Conservation (phyloP, 2,329 filamentous ascomycete genomes). For the Diaporthe sp. region DNA sequence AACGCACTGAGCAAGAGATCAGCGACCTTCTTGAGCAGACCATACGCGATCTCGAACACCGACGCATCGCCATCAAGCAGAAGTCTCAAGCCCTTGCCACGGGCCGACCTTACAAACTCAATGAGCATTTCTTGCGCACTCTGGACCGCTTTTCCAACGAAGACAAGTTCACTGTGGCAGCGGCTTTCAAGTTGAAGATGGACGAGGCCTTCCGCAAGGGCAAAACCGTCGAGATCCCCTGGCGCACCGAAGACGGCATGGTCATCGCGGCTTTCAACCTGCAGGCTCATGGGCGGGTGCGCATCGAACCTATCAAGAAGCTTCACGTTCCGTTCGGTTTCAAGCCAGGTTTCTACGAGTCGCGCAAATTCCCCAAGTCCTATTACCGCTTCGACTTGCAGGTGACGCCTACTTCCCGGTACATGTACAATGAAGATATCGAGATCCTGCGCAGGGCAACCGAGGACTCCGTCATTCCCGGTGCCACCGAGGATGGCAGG, state of each 20-base stretch:
- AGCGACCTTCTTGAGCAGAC: conserved; percentile 61
- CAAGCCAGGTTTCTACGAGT: conserved; percentile 78
- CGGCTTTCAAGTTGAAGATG: conserved; percentile 69
- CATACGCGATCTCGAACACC: conserved; percentile 61
- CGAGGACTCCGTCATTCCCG: conserved; percentile 55
- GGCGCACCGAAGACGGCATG: conserved; percentile 72
- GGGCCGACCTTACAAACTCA: conserved; percentile 73
- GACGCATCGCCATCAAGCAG: conserved; percentile 69
- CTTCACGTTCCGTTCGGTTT: conserved; percentile 78
- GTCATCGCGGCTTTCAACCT: conserved; percentile 77
- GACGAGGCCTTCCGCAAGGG: conserved; percentile 66
- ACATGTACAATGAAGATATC: conserved; percentile 58
- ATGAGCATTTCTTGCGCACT: conserved; percentile 67
- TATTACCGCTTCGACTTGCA: conserved; percentile 75
- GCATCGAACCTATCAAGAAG: conserved; percentile 65
- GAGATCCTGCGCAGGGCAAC: conserved; percentile 42
- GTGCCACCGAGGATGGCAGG: conserved; percentile 56
- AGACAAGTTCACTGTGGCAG: conserved; percentile 69
- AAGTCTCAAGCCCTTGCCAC: conserved; percentile 69
- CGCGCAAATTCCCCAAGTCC: conserved; percentile 74
- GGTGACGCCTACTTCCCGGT: conserved; percentile 68
- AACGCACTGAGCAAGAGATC: conserved; percentile 51
- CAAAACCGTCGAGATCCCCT: conserved; percentile 62
- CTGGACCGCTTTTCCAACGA: conserved; percentile 69
- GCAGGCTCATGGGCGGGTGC: conserved; percentile 69